A percentile compares a stretch with the other conserved stretches of the same genome.
Evolutionary conservation across 1,139 yeast genomes (phyloP).

Genomic region (Dujonia santamariae): DNA sequence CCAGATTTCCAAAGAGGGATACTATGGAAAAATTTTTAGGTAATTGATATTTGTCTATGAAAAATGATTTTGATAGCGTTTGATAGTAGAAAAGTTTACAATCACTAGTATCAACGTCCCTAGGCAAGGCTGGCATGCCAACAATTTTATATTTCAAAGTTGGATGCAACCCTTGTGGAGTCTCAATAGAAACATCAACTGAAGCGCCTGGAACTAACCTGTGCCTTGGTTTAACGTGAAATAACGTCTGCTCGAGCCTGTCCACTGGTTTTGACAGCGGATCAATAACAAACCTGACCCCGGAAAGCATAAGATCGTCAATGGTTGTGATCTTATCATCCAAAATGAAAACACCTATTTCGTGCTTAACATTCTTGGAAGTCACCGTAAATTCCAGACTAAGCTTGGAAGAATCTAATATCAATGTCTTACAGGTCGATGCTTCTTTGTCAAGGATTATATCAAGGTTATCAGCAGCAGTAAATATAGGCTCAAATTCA

Average conservation of each 20-base stretch:
- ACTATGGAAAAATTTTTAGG: slow-evolving; percentile 25
- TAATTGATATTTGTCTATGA: slow-evolving; percentile 39
- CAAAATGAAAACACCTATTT: slow-evolving; percentile 33
- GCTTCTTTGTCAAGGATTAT: not conserved
- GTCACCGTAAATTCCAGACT: not conserved
- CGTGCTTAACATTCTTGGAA: slow-evolving; percentile 13
- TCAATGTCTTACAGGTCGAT: not conserved
- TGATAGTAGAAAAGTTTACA: slow-evolving; percentile 36
- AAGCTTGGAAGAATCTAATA: not conserved
- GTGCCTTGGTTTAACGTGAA: slow-evolving; percentile 44
- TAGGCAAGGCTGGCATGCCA: slow-evolving; percentile 10
- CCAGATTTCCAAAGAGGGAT: slow-evolving; percentile 30
- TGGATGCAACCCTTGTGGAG: slow-evolving; percentile 41
- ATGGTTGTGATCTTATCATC: slow-evolving; percentile 24
- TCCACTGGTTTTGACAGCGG: slow-evolving; percentile 11
- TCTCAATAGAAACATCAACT: slow-evolving; percentile 8
- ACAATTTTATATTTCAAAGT: slow-evolving; percentile 16
- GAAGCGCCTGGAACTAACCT: slow-evolving; percentile 13
- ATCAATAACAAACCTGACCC: slow-evolving; percentile 29
- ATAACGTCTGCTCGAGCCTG: slow-evolving; percentile 33
- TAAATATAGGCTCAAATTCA: too few species aligned
- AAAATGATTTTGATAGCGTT: slow-evolving; percentile 31
- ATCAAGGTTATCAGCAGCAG: slow-evolving; percentile 4
- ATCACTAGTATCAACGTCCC: slow-evolving; percentile 23
- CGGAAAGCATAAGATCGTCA: slow-evolving; percentile 36